Percentiles rank a stretch among this genome's conserved stretches.
These are phyloP conservation scores for Tulasnella sp. DNA, from an alignment of 768 basidiomycete species.

Conservation along the genomic window DNA sequence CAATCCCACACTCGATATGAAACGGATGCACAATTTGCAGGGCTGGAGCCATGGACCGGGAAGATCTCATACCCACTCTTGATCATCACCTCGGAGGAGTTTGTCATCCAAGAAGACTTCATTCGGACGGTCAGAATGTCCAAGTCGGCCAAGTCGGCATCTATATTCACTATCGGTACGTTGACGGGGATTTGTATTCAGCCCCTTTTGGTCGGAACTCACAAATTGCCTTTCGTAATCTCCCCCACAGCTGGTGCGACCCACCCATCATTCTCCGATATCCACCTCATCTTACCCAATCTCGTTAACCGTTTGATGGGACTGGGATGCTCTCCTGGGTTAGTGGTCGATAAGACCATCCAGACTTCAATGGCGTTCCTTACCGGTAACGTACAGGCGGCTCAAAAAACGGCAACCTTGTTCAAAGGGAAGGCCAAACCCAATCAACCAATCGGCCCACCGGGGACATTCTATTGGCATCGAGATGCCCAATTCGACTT, in stretches of 20 bases:
- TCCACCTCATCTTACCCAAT: slow-evolving; percentile 29
- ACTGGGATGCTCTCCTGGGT: slow-evolving; percentile 19
- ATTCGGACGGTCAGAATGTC: slow-evolving; percentile 13
- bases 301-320: slow-evolving; percentile 26
- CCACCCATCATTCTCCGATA: slow-evolving; percentile 30
- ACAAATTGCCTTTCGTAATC: no score
- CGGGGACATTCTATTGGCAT: no score
- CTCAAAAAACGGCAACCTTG: no score
- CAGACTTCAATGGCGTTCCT: no score
- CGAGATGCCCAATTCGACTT: no score
- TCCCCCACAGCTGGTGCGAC: slow-evolving; percentile 26
- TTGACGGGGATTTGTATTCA: no score
- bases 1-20: slow-evolving; percentile 23
- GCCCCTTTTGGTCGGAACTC: no score
- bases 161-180: no score
- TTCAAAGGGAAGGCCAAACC: no score
- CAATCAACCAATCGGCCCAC: no score
- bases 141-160: neutral
- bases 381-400: no score
- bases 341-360: no score
- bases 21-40: slow-evolving; percentile 21
- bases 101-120: slow-evolving; percentile 32
- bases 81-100: slow-evolving; percentile 36
- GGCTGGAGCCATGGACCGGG: slow-evolving; percentile 25
- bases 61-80: slow-evolving; percentile 28